Base-by-base conservation (phyloP, 2,329 filamentous ascomycete species). In the Colletotrichum cordylinicola region DNA sequence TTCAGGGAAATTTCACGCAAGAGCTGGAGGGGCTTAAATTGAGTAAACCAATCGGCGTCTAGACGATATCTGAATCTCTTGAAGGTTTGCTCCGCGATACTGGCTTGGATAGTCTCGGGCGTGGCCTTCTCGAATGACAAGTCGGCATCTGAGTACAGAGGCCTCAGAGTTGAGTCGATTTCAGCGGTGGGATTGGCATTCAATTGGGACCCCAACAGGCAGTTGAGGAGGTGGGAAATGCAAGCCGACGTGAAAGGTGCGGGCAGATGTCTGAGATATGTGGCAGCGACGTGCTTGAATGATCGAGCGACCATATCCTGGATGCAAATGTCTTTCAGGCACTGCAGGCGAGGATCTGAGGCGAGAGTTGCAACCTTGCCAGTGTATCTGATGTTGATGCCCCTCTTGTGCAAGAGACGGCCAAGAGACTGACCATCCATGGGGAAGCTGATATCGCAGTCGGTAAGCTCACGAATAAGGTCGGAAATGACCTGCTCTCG, bases 371-470 rank as follows among this genome's bases (percentile, higher is more conserved):
- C 94, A 77, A 99, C 86, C 84, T 93, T 94, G 79, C 97, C 97
- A n/a, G 98, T 90, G 84, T 99, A 99, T 81, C 98, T 92, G 77
- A 98, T 91, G 87, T 99, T 99, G 88, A 99, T 96, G 86, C 97
- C 97, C 56, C 96, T 95, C 89, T 98, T 98, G 88, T 99, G 97
- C 82, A 99, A 90, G 67, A 98, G 91, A 78, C 93, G 93, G 80
- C 94, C 95, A 74, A 99, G 89, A 24, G 96, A 98, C 81, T 94
- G 92, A n/a, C 97, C 97, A 81, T 99, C 98, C 95, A 98, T 98
- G 15, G 97, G 97, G 88, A 98, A 98, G 81, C 96, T 97, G 79
- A 98, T 94, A 79, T 99, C 96, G 8, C 95, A 96, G 79, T 98
- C 95, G 82, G 94, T 94, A 74, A 99, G 91, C 81, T 99, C 96